Conservation (phyloP, 2,329 filamentous ascomycete genomes). For the Pseudogymnoascus sp. region DNA sequence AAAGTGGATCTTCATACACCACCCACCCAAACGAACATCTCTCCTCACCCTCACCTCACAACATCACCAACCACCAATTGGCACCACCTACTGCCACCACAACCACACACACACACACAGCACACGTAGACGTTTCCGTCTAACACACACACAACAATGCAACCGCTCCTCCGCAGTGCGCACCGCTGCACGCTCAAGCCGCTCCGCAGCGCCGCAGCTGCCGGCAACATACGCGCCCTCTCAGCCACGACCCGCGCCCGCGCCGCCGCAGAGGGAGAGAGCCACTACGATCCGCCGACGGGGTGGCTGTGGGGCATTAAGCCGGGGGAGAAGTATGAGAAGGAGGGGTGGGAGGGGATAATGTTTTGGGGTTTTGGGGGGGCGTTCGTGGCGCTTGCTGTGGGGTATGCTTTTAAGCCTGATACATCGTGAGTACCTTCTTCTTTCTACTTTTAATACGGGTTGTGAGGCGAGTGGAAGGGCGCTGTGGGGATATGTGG, state of each 20-base stretch:
- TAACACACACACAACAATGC: background rate
- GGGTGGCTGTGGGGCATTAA: conserved; percentile 93
- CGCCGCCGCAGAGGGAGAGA: conserved; percentile 21
- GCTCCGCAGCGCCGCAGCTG: background rate
- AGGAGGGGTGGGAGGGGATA: conserved; percentile 90
- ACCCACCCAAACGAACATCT: background rate
- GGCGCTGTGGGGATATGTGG: background rate
- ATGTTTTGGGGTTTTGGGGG: conserved; percentile 82
- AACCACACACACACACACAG: background rate
- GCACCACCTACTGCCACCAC: background rate
- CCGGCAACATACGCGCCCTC: background rate
- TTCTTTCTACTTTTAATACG: background rate
- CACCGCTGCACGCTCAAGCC: background rate
- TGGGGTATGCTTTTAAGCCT: conserved; percentile 92
- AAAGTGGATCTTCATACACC: background rate
- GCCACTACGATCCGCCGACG: conserved; percentile 76
- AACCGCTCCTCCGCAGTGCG: background rate
- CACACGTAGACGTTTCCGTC: background rate
- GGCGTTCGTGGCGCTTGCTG: conserved; percentile 59
- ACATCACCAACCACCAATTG: background rate
- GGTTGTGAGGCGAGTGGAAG: background rate
- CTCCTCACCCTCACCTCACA: background rate
- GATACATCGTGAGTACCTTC: conserved; percentile 80
- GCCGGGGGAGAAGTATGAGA: conserved; percentile 90
- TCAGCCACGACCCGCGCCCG: background rate